A percentile compares a stretch with the other conserved stretches of the same genome.
phyloP scores from a whole-genome alignment of 306 rosid species.

The Vigna reflexopilosa region DNA sequence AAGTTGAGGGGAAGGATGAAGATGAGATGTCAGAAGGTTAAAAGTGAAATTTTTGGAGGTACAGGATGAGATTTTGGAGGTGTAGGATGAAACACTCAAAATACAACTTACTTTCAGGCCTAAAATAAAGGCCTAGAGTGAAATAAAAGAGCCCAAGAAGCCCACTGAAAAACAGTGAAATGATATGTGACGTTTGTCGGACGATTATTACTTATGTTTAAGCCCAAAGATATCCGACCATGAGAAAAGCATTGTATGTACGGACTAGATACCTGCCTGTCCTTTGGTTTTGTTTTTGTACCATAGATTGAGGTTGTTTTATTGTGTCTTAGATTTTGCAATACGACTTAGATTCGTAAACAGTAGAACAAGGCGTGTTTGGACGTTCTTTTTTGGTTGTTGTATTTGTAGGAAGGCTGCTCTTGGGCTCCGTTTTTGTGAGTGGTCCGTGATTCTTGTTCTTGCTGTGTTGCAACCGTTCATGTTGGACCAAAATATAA shows the following conservation, averaged over 20 bases:
- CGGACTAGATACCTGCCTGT: background rate
- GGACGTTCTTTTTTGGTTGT: background rate
- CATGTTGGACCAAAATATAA: background rate
- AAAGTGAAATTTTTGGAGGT: no score
- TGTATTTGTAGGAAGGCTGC: background rate
- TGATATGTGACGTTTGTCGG: no score
- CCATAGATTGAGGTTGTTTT: slow-evolving; percentile 10
- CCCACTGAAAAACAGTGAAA: no score
- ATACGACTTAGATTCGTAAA: background rate
- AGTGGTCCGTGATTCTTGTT: background rate
- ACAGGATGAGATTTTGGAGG: no score
- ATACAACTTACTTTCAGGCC: background rate
- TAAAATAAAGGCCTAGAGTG: background rate
- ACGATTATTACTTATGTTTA: background rate
- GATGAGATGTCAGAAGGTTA: no score
- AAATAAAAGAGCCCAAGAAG: background rate
- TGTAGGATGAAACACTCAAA: no score
- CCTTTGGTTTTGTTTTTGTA: background rate
- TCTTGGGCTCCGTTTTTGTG: background rate
- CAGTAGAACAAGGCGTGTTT: background rate
- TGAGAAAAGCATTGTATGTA: background rate
- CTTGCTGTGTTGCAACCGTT: background rate
- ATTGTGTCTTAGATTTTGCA: slow-evolving; percentile 6
- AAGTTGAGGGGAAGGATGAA: no score
- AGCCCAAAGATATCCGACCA: background rate